Base-by-base conservation (phyloP, 1,284 basidiomycete species). In the Tylopilus sp. region DNA sequence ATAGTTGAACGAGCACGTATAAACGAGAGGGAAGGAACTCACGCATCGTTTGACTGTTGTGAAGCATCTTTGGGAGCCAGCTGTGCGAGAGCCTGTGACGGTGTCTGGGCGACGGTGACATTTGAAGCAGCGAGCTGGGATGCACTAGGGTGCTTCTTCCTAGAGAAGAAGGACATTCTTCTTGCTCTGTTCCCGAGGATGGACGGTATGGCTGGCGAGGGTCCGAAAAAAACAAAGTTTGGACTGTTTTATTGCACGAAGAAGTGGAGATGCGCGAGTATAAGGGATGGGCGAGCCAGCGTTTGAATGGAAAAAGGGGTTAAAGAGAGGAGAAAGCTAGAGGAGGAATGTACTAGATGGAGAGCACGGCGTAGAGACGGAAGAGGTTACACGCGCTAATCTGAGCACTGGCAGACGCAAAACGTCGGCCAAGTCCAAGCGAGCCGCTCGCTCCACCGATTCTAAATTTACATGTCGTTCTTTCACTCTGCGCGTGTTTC, bases 161-260 rank as follows among this genome's bases (percentile, higher is more conserved):
- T 79, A 45, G 79, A 85, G 79, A 90, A 90, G 85, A 89, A 90
- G 78, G 85, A 87, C 88, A 89, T 90, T 81, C 84, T 84, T 71
- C 82, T 74, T 57, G 79, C 64, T 69, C 78, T 77, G 64, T 66
- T 66, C 55, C 71, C 69, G 63, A 78, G 69, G 65, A 80, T 67
- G 67, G 74, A 79, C 77, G 74, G 72, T 75, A 81, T 81, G 76
- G 70, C 66, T 74, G 73, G 63, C 58, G 41, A 65, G 41, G 44
- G 36, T 48, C 15, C n/a, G n/a, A 44, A 59, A 60, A 57, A 57
- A 49, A 51, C 38, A 40, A 45, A 48, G 42, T 43, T 48, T 60
- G 48, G n/a, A 21, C 28, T 48, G 49, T 40, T 53, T 54, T 53
- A 44, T 41, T 46, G 60, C 21, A 51, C 15, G 48, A 52, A 57